These are phyloP conservation scores for Somion occarium DNA, from an alignment of 1,284 basidiomycete species.

Conservation along the genomic window DNA sequence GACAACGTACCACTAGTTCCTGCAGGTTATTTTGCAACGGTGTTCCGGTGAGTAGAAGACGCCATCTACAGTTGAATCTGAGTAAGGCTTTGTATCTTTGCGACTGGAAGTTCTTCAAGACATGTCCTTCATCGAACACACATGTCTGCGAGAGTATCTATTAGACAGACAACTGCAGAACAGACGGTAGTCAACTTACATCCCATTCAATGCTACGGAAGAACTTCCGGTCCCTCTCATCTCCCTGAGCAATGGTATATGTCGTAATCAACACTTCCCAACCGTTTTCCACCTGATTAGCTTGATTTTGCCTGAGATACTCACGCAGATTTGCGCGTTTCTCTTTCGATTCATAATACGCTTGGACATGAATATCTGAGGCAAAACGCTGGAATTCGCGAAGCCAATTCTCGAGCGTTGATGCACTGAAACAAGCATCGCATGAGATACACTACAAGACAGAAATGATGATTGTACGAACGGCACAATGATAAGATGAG, in stretches of 20 bases:
- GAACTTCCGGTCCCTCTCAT: constrained; percentile 86
- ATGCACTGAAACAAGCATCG: constrained; percentile 54
- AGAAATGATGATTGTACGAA: constrained; percentile 37
- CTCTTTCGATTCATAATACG: constrained; percentile 92
- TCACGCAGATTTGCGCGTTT: constrained; percentile 80
- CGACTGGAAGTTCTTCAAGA: constrained; percentile 95
- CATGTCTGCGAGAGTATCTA: constrained; percentile 52
- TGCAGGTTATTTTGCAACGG: constrained; percentile 91
- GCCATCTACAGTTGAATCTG: constrained; percentile 84
- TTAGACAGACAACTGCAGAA: not conserved
- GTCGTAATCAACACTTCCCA: constrained; percentile 97
- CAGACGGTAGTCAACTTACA: constrained; percentile 42
- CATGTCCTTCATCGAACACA: constrained; percentile 94
- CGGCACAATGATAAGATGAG: constrained; percentile 95
- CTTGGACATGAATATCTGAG: constrained; percentile 80
- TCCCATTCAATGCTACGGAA: constrained; percentile 92
- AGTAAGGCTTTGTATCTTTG: constrained; percentile 91
- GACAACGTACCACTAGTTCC: constrained; percentile 84
- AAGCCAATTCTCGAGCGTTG: constrained; percentile 98
- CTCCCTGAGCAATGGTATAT: constrained; percentile 90
- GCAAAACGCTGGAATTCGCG: constrained; percentile 93
- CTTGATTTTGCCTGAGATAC: constrained; percentile 58
- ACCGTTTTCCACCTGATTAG: constrained; percentile 43
- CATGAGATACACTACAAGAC: not conserved
- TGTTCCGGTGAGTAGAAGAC: constrained; percentile 92